Evolutionary conservation across 1,284 basidiomycete species (phyloP), one percentile per base, ranked within the genome.

Genomic region (Vanrija sp.): DNA sequence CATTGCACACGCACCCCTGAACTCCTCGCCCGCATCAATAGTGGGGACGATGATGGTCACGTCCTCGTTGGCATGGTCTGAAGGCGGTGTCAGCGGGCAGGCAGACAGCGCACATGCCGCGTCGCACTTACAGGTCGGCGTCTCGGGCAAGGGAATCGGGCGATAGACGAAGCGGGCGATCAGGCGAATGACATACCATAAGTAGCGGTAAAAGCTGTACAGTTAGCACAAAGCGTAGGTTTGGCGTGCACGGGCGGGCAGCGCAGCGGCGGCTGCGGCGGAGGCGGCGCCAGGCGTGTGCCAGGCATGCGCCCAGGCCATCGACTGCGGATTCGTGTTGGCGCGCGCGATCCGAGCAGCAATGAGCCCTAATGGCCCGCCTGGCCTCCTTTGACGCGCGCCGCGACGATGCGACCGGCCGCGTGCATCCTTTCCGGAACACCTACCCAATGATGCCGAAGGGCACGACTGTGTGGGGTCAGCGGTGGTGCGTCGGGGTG

Each of bases 21-120:
- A 93, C 77, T 92, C 90, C 72, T 92, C 89, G 48, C 91, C 91
- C 14, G 91, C 91, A 72, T 95, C 91, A 70, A 95, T 94, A 61
- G 91, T 94, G 39, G 91, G 91, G 3, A 94, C 91, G 61, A 95
- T 91, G 71, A 93, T 92, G 26, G 91, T 94, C 63, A 95, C 91
- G 81, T 95, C 91, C 75, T 94, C 91, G 6, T 83, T 81, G 48
- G 91, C 88, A 65, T 49, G 52, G 52, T 62, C 60, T 62, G 55
- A 2, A n/a, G 29, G 19, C 21, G n/a, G 48, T 34, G 34, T 46
- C 15, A 43, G 39, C 19, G 38, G n/a, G 14, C 28, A 38, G 38
- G 21, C 10, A 40, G 34, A 7, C 28, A 6, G 25, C 40, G 34
- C 34, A 38, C 28, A 16, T 5, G 34, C 34, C 34, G 16, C 7